Conservation (phyloP, 2,329 filamentous ascomycete genomes). For the Colletotrichum theobromicola region DNA sequence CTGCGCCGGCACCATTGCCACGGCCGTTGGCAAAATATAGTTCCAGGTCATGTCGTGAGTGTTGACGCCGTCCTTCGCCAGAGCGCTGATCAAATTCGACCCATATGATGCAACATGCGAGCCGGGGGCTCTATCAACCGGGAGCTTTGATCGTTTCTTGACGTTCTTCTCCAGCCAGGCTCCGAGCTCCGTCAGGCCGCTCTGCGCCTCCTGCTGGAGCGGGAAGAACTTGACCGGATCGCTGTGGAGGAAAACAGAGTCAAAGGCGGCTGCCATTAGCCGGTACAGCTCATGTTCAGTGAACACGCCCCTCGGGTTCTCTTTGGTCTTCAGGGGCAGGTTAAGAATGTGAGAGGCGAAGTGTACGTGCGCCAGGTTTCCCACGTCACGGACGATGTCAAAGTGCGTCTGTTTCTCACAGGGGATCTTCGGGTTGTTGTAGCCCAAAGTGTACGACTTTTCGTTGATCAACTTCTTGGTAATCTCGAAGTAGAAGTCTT, state of each 20-base stretch:
- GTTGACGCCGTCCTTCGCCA: slow-evolving; percentile 68
- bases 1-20: slow-evolving; percentile 73
- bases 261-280: slow-evolving; percentile 69
- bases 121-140: slow-evolving; percentile 55
- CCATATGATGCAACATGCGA: slow-evolving; percentile 65
- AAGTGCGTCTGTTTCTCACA: slow-evolving; percentile 51
- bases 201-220: slow-evolving; percentile 61
- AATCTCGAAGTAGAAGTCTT: slow-evolving; percentile 69
- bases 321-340: slow-evolving; percentile 68
- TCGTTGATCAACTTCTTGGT: slow-evolving; percentile 65
- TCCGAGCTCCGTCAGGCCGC: slow-evolving; percentile 65
- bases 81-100: slow-evolving; percentile 65
- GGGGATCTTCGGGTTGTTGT: slow-evolving; percentile 21
- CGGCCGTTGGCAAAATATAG: slow-evolving; percentile 71
- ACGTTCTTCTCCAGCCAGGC: slow-evolving; percentile 66
- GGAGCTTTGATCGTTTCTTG: slow-evolving; percentile 48
- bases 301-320: slow-evolving; percentile 64
- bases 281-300: slow-evolving; percentile 63
- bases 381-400: slow-evolving; percentile 74
- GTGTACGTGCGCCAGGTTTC: slow-evolving; percentile 69
- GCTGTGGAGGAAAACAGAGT: slow-evolving; percentile 68
- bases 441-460: slow-evolving; percentile 66
- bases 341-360: slow-evolving; percentile 69
- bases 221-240: slow-evolving; percentile 72
- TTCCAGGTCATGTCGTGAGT: slow-evolving; percentile 72